Percentiles rank a stretch among this genome's conserved stretches.
Evolutionary conservation across 257 asterid species (phyloP).

Genomic region (Solanum sejunctum): DNA sequence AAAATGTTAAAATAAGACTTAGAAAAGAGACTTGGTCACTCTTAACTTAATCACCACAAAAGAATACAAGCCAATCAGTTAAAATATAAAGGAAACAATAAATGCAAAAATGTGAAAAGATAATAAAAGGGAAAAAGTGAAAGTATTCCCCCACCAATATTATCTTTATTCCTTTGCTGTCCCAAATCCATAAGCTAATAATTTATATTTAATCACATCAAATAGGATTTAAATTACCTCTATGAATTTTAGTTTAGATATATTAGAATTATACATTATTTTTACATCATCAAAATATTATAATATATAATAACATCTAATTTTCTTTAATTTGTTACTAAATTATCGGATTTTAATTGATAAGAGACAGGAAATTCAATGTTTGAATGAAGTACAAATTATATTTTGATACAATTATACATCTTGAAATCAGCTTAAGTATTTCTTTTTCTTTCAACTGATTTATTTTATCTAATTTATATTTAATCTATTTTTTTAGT

Average conservation of each 20-base stretch:
- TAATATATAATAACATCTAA: background rate
- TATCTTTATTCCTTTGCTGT: background rate
- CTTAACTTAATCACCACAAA: background rate
- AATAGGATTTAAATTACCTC: background rate
- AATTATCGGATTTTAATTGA: background rate
- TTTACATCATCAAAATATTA: background rate
- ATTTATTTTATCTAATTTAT: too few relatives aligned
- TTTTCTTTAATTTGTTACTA: background rate
- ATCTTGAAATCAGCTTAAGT: too few relatives aligned
- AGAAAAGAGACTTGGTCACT: background rate
- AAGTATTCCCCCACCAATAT: background rate
- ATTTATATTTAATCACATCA: background rate
- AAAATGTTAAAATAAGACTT: background rate
- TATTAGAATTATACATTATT: background rate
- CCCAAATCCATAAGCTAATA: background rate
- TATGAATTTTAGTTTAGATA: background rate
- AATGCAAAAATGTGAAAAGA: background rate
- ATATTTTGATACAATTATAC: too few relatives aligned
- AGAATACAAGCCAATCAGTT: background rate
- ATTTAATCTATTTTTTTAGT: too few relatives aligned
- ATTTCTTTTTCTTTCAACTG: too few relatives aligned
- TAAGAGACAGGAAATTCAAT: too few relatives aligned
- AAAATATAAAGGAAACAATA: background rate
- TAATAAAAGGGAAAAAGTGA: background rate
- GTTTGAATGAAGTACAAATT: too few relatives aligned